These are phyloP conservation scores for Neoscytalidium dimidiatum DNA, from an alignment of 2,329 filamentous ascomycete species.

Conservation along the genomic window DNA sequence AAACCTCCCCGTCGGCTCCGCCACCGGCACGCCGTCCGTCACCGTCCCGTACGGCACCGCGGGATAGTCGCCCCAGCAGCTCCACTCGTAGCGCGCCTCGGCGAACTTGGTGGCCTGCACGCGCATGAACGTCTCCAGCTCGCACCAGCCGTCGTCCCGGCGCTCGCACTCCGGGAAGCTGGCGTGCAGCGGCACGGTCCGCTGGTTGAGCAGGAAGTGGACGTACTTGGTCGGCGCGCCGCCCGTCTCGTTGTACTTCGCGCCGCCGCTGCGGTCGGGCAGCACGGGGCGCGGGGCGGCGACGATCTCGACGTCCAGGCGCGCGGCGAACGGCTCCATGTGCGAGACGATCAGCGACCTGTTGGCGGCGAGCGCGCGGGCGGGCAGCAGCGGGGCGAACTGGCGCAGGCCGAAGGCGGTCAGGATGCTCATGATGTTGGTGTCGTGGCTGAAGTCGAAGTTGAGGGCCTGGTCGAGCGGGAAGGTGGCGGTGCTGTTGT, in stretches of 20 bases:
- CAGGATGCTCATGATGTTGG: slow-evolving; percentile 69
- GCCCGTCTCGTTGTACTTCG: slow-evolving; percentile 33
- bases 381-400: slow-evolving; percentile 60
- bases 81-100: slow-evolving; percentile 63
- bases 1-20: background rate
- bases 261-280: slow-evolving; percentile 37
- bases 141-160: slow-evolving; percentile 75
- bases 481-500: slow-evolving; percentile 68
- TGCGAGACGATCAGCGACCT: slow-evolving; percentile 65
- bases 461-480: slow-evolving; percentile 73
- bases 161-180: slow-evolving; percentile 67
- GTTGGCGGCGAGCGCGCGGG: slow-evolving; percentile 57
- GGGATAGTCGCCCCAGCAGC: slow-evolving; percentile 64
- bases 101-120: slow-evolving; percentile 61
- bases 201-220: slow-evolving; percentile 73
- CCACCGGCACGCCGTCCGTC: slow-evolving; percentile 51
- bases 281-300: slow-evolving; percentile 63
- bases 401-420: slow-evolving; percentile 73
- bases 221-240: slow-evolving; percentile 67
- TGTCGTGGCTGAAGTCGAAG: slow-evolving; percentile 78
- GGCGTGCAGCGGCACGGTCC: slow-evolving; percentile 68
- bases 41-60: slow-evolving; percentile 51
- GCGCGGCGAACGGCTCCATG: slow-evolving; percentile 70
- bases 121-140: slow-evolving; percentile 67
- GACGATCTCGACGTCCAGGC: slow-evolving; percentile 75